Conservation (phyloP, 2,329 filamentous ascomycete species). For the Aspergillus nomiae region DNA sequence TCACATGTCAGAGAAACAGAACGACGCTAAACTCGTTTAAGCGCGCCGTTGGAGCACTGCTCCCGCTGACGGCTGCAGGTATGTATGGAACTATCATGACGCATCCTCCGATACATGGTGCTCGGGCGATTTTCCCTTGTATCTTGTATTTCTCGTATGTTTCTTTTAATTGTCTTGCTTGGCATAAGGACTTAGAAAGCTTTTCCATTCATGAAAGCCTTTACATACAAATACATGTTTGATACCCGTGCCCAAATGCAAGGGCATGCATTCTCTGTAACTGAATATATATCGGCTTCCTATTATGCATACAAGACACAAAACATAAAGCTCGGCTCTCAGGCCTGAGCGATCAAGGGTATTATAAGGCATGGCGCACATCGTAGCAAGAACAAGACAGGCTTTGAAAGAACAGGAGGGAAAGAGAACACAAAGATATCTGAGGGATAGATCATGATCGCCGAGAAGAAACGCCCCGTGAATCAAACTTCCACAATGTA, state of each 20-base stretch:
- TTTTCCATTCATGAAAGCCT: neutral
- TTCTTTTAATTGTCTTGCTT: neutral
- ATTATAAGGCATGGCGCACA: conserved; percentile 5
- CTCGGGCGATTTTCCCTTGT: neutral
- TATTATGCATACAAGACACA: conserved; percentile 1
- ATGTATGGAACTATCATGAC: no score
- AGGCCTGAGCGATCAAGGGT: neutral
- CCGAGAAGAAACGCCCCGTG: conserved; percentile 26
- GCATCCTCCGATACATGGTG: no score
- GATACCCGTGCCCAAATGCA: neutral
- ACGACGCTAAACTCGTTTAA: conserved; percentile 11
- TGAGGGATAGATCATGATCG: conserved; percentile 17
- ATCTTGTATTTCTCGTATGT: neutral
- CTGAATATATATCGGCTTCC: neutral
- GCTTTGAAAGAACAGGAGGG: neutral
- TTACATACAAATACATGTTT: neutral
- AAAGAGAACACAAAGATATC: conserved; percentile 6
- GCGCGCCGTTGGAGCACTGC: neutral
- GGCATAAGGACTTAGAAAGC: neutral
- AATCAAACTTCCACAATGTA: conserved; percentile 13
- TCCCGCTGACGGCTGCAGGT: neutral
- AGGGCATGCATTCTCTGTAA: neutral
- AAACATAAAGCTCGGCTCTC: neutral
- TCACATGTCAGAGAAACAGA: conserved; percentile 14
- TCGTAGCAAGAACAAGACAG: neutral